These are phyloP conservation scores for Paramecium primaurelia DNA, from an alignment of 73 alveolate species.

Conservation along the genomic window DNA sequence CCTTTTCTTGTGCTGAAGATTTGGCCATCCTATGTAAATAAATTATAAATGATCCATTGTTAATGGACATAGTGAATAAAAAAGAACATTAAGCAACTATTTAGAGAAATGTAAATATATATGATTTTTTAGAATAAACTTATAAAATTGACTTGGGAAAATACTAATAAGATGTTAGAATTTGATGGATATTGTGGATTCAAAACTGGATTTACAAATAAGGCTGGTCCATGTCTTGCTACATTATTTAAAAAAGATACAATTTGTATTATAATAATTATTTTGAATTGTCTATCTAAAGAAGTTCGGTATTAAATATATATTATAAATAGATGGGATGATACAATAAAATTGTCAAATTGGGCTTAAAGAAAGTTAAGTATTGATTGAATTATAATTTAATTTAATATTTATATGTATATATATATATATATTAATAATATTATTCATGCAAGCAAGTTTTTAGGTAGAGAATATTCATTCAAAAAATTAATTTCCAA, in stretches of 20 bases:
- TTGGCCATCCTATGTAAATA: conserved; percentile 40
- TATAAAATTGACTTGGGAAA: conserved; percentile 70
- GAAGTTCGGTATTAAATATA: conserved; percentile 52
- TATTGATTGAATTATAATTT: background rate
- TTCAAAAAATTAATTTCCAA: background rate
- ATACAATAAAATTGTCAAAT: conserved; percentile 71
- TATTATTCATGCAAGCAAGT: background rate
- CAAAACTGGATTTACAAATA: conserved; percentile 88
- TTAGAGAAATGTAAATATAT: background rate
- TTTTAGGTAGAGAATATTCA: background rate
- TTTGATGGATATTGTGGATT: conserved; percentile 79
- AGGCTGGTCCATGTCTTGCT: conserved; percentile 91
- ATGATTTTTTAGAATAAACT: background rate
- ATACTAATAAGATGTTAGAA: conserved; percentile 79
- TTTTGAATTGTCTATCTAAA: conserved; percentile 75
- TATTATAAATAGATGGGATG: conserved; percentile 72
- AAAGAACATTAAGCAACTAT: conserved; percentile 26
- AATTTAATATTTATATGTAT: background rate
- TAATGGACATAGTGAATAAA: conserved; percentile 36
- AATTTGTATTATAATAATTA: conserved; percentile 68
- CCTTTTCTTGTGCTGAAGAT: conserved; percentile 67
- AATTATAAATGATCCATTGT: conserved; percentile 51
- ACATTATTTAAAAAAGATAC: conserved; percentile 72
- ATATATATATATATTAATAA: background rate
- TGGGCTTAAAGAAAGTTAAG: conserved; percentile 68